Evolutionary conservation across 1,284 basidiomycete species (phyloP), one percentile per base, ranked within the genome.

Genomic region (Fomitopsis schrenkii): DNA sequence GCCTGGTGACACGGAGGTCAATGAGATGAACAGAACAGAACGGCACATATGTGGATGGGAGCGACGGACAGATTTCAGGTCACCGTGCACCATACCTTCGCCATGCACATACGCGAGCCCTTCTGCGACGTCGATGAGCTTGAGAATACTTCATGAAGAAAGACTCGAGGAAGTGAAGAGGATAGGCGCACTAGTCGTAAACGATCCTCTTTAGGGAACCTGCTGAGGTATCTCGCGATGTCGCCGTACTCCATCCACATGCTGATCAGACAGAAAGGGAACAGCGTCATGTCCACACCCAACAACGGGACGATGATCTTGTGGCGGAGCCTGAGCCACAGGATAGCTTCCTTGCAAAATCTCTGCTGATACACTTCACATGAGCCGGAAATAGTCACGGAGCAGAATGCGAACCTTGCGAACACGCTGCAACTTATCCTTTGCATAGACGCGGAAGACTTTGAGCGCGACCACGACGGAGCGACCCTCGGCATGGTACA

Each of bases 341-440:
- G 22, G 4, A 59, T 48, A 17, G 48, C 45, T 35, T 59, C 58
- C 52, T 59, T 33, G 22, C 52, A 59, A 48, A 59, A 59, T n/a
- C 15, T 59, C 58, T 59, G 33, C 40, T 33, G 14, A 26, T 8
- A 8, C 22, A 4, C 14, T 53, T 26, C 22, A 17, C 50, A 53
- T 50, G 26, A 33, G 17, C 22, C 2, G 33, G 14, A 53, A 22
- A 3, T 8, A 17, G 50, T 6, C 8, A 35, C 5, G 50, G 14
- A 5, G 50, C 8, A 17, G 5, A n/a, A 10, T 17, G n/a, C 40
- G 40, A 6, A 57, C 55, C 42, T 45, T 57, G 8, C 41, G 55
- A 5, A 57, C 55, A 14, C 40, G 41, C n/a, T 19, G 38, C 42
- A 44, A 5, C 17, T 45, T 45, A 30, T 57, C 55, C 42, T 57